Evolutionary conservation across 2,329 filamentous ascomycete genomes (phyloP).

Genomic region (Helminthosporium solani): DNA sequence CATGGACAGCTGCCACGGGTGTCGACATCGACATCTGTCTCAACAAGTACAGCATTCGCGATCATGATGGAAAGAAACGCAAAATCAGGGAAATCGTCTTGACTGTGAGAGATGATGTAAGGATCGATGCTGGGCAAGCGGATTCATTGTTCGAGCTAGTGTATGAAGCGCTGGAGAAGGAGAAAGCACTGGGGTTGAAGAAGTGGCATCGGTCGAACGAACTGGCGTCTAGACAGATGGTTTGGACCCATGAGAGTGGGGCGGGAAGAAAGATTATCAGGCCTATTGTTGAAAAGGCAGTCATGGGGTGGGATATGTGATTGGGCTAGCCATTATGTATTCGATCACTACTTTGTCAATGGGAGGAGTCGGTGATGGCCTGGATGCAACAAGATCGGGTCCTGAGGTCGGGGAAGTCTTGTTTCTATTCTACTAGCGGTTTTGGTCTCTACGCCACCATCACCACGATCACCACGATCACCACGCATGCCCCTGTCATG

Average conservation of each 20-base stretch:
- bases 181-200: constrained; percentile 42
- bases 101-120: constrained; percentile 47
- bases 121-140: constrained; percentile 48
- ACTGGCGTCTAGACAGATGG: constrained; percentile 49
- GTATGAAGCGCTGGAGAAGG: constrained; percentile 45
- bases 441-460: no score
- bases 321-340: neutral
- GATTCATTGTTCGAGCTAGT: constrained; percentile 46
- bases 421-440: no score
- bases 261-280: constrained; percentile 49
- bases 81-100: constrained; percentile 52
- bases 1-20: constrained; percentile 50
- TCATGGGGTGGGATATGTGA: constrained; percentile 41
- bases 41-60: constrained; percentile 49
- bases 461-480: no score
- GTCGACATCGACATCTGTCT: constrained; percentile 49
- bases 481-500: no score
- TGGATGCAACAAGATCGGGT: no score
- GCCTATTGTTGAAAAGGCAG: constrained; percentile 50
- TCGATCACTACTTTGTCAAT: no score
- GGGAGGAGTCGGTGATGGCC: no score
- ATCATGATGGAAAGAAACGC: constrained; percentile 45
- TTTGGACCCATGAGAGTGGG: constrained; percentile 46
- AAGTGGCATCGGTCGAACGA: constrained; percentile 48
- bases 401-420: no score